A percentile compares a stretch with the other conserved stretches of the same genome.
Conservation (phyloP, 2,329 filamentous ascomycete species). For the Eutypella sp. region DNA sequence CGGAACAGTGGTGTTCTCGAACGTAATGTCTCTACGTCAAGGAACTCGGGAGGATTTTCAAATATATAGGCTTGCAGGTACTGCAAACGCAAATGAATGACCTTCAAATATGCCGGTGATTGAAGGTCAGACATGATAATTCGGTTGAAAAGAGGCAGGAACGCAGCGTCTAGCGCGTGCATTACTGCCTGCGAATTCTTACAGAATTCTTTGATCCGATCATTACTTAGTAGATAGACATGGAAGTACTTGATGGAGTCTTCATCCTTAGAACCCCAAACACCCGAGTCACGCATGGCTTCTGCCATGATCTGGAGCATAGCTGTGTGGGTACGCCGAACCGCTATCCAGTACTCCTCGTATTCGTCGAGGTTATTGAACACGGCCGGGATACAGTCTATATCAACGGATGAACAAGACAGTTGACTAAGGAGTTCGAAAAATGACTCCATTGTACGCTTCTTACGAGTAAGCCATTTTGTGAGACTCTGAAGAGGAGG, state of each 20-base stretch:
- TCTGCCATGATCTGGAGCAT: slow-evolving; percentile 16
- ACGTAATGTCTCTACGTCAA: slow-evolving; percentile 14
- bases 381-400: slow-evolving; percentile 11
- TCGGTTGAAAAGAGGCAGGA: slow-evolving; percentile 28
- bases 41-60: slow-evolving; percentile 21
- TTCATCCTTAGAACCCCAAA: slow-evolving; percentile 6
- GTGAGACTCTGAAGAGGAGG: slow-evolving; percentile 19
- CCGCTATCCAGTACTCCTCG: slow-evolving; percentile 15
- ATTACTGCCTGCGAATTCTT: slow-evolving; percentile 5
- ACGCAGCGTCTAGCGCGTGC: slow-evolving; percentile 21
- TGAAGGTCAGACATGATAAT: slow-evolving; percentile 21
- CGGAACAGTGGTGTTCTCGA: slow-evolving; percentile 24
- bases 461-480: slow-evolving; percentile 12
- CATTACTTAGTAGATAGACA: slow-evolving; percentile 9
- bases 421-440: slow-evolving; percentile 19
- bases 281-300: slow-evolving; percentile 8
- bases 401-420: slow-evolving; percentile 1
- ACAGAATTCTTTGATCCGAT: slow-evolving; percentile 14
- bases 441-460: slow-evolving; percentile 23
- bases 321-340: slow-evolving; percentile 9
- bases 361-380: slow-evolving; percentile 21
- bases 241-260: slow-evolving; percentile 11
- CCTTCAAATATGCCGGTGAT: slow-evolving; percentile 24
- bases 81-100: slow-evolving; percentile 29
- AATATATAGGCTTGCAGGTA: slow-evolving; percentile 24